These are phyloP conservation scores for Pythium folliculosum DNA, from an alignment of 352 stramenopile genomes.

Conservation along the genomic window DNA sequence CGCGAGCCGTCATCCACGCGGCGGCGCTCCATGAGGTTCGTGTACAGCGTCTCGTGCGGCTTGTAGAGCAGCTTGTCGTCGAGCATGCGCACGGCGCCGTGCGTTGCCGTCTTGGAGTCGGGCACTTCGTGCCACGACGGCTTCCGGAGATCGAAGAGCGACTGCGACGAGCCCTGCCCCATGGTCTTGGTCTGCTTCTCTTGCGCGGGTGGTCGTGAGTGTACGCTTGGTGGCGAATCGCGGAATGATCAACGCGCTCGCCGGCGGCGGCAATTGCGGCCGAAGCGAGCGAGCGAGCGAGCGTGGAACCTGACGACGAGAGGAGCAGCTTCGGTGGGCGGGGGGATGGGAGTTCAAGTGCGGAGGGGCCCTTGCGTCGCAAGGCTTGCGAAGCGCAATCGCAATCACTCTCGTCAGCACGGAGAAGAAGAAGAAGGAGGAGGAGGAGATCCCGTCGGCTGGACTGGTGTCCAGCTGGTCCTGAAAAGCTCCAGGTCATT, in stretches of 20 bases:
- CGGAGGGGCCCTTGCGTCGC: no score
- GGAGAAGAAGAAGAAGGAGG: not conserved
- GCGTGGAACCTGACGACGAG: not conserved
- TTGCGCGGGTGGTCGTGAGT: not conserved
- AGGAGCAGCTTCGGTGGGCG: not conserved
- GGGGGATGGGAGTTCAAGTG: not conserved
- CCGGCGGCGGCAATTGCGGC: no score
- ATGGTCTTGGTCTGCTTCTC: slow-evolving; percentile 12
- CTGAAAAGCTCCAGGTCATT: not conserved
- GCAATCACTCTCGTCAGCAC: not conserved
- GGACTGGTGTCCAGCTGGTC: not conserved
- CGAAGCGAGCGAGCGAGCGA: not conserved
- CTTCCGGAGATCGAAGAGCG: slow-evolving; percentile 22
- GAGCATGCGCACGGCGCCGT: slow-evolving; percentile 24
- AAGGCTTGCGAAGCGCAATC: not conserved
- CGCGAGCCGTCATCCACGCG: slow-evolving; percentile 52
- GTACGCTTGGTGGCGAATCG: slow-evolving; percentile 6
- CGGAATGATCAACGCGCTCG: slow-evolving; percentile 6
- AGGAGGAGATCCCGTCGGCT: not conserved
- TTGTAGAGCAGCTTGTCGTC: slow-evolving; percentile 37
- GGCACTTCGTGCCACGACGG: slow-evolving; percentile 27
- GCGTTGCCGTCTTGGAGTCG: slow-evolving; percentile 18
- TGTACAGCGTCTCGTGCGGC: slow-evolving; percentile 52
- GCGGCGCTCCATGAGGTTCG: slow-evolving; percentile 43
- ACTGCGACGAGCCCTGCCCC: slow-evolving; percentile 27